phyloP scores from a whole-genome alignment of 331 rosid genomes.

The Quercus tomentella region DNA sequence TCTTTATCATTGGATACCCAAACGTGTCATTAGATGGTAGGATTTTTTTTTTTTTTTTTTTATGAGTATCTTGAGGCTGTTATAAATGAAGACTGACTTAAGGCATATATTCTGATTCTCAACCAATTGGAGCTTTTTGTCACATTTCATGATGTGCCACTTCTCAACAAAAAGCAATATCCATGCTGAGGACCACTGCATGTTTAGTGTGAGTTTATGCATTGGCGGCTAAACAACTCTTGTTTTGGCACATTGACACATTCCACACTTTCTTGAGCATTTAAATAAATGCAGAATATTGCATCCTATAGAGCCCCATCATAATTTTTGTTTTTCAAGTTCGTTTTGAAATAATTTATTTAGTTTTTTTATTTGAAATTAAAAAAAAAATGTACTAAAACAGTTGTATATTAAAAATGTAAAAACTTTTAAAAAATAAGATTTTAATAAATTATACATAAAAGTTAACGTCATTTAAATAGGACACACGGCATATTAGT shows the following conservation, averaged over 20 bases:
- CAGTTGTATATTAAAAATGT: too few relatives aligned
- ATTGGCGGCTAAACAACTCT: background rate
- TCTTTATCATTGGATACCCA: background rate
- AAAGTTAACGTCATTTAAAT: too few relatives aligned
- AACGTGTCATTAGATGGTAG: background rate
- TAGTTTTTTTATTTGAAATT: accelerated
- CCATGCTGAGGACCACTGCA: background rate
- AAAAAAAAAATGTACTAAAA: too few relatives aligned
- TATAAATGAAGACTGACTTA: background rate
- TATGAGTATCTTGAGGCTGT: background rate
- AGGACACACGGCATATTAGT: too few relatives aligned
- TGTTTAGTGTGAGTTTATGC: background rate
- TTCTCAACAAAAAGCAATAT: background rate
- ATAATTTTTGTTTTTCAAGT: too few relatives aligned
- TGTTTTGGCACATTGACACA: background rate
- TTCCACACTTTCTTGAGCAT: background rate
- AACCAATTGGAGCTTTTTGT: background rate
- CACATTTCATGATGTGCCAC: background rate
- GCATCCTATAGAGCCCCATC: accelerated
- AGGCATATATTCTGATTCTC: background rate
- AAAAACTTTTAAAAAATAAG: too few relatives aligned
- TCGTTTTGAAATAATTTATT: background rate
- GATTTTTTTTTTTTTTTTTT: background rate
- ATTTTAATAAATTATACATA: too few relatives aligned
- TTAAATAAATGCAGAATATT: background rate